These are phyloP conservation scores for Blastobotrys proliferans DNA, from an alignment of 1,139 yeast genomes.

Conservation along the genomic window DNA sequence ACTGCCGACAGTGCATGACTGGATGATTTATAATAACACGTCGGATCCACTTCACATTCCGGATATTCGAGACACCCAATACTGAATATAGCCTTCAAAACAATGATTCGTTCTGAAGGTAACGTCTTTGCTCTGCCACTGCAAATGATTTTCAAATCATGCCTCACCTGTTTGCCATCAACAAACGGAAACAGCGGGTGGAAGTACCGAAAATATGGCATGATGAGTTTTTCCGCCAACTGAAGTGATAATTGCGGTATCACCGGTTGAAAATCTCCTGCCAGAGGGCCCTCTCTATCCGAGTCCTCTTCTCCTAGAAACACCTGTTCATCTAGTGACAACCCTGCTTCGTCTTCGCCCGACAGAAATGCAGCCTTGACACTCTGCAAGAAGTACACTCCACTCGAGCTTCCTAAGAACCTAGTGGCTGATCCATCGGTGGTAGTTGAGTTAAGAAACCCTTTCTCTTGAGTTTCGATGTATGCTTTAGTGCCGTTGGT, in stretches of 20 bases:
- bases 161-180: constrained; percentile 14
- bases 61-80: constrained; percentile 14
- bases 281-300: constrained; percentile 2
- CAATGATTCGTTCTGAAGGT: constrained; percentile 3
- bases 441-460: constrained; percentile 13
- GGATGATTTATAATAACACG: constrained; percentile 1
- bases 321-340: constrained; percentile 13
- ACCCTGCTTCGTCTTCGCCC: constrained; percentile 4
- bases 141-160: constrained; percentile 4
- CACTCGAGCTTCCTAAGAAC: constrained; percentile 18
- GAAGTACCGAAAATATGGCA: constrained; percentile 20
- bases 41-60: neutral
- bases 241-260: neutral
- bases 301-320: constrained; percentile 10
- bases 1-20: constrained; percentile 4
- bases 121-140: neutral
- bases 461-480: constrained; percentile 16
- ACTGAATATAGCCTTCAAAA: constrained; percentile 13
- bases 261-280: neutral
- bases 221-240: constrained; percentile 10
- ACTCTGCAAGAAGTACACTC: constrained; percentile 15
- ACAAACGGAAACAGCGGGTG: constrained; percentile 19
- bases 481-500: neutral
- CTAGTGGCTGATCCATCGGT: constrained; percentile 14
- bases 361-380: constrained; percentile 14